Evolutionary conservation across 352 stramenopile species (phyloP).

Genomic region (Phytophthora crassamura): DNA sequence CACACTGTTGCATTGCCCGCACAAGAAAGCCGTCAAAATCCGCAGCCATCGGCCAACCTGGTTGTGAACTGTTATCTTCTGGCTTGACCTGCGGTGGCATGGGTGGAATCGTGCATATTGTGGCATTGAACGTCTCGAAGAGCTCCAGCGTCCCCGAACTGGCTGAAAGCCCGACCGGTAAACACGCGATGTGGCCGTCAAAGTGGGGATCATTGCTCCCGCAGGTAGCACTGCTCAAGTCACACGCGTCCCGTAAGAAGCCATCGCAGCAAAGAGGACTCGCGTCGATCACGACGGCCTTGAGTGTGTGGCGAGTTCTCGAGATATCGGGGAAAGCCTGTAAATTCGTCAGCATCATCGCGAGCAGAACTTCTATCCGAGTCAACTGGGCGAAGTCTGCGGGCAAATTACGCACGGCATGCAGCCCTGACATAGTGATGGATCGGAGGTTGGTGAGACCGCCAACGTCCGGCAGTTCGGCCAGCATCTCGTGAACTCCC

Average conservation of each 20-base stretch:
- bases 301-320: constrained; percentile 1
- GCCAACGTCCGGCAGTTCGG: constrained; percentile 26
- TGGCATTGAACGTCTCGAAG: constrained; percentile 27
- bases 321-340: constrained; percentile 36
- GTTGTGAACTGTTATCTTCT: not conserved
- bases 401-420: constrained; percentile 21
- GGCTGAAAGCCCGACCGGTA: constrained; percentile 6
- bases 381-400: constrained; percentile 27
- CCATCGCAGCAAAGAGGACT: constrained; percentile 40
- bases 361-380: constrained; percentile 34
- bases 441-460: constrained; percentile 35
- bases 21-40: constrained; percentile 2
- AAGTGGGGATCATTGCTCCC: not conserved
- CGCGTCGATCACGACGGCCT: constrained; percentile 23
- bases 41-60: not conserved
- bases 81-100: not conserved
- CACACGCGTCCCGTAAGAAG: constrained; percentile 34
- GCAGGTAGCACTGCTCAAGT: constrained; percentile 32
- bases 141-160: constrained; percentile 18
- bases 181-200: not conserved
- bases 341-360: constrained; percentile 19
- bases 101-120: constrained; percentile 14
- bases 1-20: constrained; percentile 18
- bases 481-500: constrained; percentile 23
- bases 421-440: constrained; percentile 34